Evolutionary conservation across 441 rosid species (phyloP).

Genomic region (Bocquillonia castaneifolia): DNA sequence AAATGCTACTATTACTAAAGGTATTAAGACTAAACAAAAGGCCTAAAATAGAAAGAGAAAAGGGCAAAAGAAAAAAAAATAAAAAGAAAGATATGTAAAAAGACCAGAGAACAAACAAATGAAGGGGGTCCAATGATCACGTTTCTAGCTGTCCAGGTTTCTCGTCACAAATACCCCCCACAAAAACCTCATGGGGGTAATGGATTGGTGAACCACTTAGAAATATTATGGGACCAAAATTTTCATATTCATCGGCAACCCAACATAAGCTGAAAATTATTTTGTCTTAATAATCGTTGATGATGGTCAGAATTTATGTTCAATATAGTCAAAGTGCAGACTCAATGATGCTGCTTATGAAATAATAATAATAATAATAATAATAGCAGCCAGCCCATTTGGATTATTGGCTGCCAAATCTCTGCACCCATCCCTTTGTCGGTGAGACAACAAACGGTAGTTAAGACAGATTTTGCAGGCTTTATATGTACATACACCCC

Average conservation of each 20-base stretch:
- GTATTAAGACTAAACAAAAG: neutral
- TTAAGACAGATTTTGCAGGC: slow-evolving; percentile 7
- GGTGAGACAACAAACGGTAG: neutral
- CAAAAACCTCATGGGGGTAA: slow-evolving; percentile 17
- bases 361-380: neutral
- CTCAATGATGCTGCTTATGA: neutral
- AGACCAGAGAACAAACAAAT: neutral
- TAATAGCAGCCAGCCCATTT: slow-evolving; percentile 6
- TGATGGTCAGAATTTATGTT: slow-evolving; percentile 4
- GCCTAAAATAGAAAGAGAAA: neutral
- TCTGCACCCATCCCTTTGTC: slow-evolving; percentile 10
- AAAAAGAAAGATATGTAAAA: neutral
- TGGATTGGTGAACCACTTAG: slow-evolving; percentile 18
- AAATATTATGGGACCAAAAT: slow-evolving; percentile 27
- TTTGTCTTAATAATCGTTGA: slow-evolving; percentile 16
- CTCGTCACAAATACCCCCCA: slow-evolving; percentile 25
- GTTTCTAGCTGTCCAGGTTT: slow-evolving; percentile 17
- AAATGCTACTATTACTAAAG: neutral
- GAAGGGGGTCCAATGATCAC: slow-evolving; percentile 18
- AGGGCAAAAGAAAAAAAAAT: neutral
- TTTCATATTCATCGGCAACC: slow-evolving; percentile 4
- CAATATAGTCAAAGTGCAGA: neutral
- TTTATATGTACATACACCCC: neutral
- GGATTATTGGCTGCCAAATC: neutral
- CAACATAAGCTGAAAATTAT: neutral